Conservation (phyloP, 192 early-diverging fungal species). For the Gaertneriomyces sp. region DNA sequence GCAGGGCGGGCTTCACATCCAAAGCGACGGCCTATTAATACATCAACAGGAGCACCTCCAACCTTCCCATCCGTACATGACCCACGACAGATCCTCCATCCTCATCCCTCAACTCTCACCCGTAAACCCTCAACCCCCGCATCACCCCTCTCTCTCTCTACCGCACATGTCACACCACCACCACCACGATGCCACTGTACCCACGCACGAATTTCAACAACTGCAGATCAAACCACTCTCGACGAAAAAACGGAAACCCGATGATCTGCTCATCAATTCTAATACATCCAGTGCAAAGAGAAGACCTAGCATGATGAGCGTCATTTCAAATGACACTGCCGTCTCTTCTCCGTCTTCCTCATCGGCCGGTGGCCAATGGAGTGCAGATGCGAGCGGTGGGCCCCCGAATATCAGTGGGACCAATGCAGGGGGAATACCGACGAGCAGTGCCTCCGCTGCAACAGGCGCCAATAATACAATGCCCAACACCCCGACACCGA, state of each 20-base stretch:
- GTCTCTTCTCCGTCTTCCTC: too few species aligned
- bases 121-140: background rate
- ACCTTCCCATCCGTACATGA: background rate
- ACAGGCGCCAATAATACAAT: background rate
- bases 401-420: too few species aligned
- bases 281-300: too few species aligned
- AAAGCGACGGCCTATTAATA: background rate
- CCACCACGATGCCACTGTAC: conserved; percentile 1
- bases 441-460: background rate
- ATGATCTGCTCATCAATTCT: too few species aligned
- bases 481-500: background rate
- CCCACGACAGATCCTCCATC: background rate
- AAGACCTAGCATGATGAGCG: too few species aligned
- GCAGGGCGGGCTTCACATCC: background rate
- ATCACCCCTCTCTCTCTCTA: background rate
- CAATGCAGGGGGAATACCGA: too few species aligned
- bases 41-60: background rate
- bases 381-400: too few species aligned
- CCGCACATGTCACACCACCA: background rate
- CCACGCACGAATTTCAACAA: background rate
- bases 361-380: too few species aligned
- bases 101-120: background rate
- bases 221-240: background rate
- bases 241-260: background rate
- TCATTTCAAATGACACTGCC: too few species aligned